Evolutionary conservation across 2,329 filamentous ascomycete species (phyloP).

Genomic region (Xylariaceae sp.): DNA sequence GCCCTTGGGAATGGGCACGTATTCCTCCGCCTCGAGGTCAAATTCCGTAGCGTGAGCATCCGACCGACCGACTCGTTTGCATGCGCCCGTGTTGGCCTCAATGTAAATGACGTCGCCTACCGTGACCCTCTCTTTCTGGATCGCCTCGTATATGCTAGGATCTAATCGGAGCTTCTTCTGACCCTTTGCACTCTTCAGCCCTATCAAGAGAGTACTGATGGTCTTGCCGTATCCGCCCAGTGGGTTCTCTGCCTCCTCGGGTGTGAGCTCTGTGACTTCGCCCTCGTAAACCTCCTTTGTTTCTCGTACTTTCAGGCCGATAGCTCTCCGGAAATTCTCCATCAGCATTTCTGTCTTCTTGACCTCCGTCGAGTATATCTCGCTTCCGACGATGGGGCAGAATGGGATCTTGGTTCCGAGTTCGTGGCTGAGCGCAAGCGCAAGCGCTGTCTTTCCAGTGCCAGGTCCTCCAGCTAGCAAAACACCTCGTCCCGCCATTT

Average conservation of each 20-base stretch:
- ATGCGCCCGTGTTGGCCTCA: conserved; percentile 97
- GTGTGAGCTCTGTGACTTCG: conserved; percentile 95
- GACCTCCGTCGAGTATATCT: conserved; percentile 96
- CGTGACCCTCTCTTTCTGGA: conserved; percentile 96
- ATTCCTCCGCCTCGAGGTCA: conserved; percentile 97
- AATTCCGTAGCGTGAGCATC: conserved; percentile 99
- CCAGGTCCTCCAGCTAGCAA: conserved; percentile 92
- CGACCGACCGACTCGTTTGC: conserved; percentile 93
- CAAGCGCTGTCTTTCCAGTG: conserved; percentile 96
- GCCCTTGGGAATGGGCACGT: conserved; percentile 97
- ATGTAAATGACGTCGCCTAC: conserved; percentile 99
- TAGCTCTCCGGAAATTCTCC: conserved; percentile 98
- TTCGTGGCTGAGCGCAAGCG: conserved; percentile 94
- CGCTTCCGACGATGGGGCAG: conserved; percentile 96
- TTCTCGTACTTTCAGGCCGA: conserved; percentile 95
- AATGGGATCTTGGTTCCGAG: conserved; percentile 98
- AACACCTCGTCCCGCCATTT: conserved; percentile 95
- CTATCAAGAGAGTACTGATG: conserved; percentile 93
- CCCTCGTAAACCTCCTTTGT: conserved; percentile 99
- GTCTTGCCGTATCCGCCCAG: conserved; percentile 96
- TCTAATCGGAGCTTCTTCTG: conserved; percentile 98
- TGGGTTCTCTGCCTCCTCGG: conserved; percentile 97
- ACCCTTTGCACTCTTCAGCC: conserved; percentile 91
- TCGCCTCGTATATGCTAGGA: conserved; percentile 98
- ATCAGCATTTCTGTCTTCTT: conserved; percentile 99